Evolutionary conservation across 805 yeast genomes (phyloP).

Genomic region (Wickerhamiella bombiphila): DNA sequence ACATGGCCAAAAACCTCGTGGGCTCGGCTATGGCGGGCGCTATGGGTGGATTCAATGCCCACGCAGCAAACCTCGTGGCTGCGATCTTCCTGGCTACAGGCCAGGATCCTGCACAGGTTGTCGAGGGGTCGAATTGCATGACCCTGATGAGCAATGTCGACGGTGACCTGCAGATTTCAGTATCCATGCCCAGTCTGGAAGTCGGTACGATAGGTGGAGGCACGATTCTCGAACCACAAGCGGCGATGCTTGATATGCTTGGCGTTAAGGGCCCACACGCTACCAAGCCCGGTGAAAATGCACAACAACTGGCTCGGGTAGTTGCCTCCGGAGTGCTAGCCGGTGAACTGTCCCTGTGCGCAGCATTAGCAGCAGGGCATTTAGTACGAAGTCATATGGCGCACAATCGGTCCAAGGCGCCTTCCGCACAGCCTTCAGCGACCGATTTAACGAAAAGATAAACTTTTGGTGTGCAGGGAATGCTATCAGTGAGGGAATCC

Average conservation of each 20-base stretch:
- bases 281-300: conserved; percentile 84
- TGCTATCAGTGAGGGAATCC: no score
- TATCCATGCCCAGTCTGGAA: conserved; percentile 98
- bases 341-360: conserved; percentile 84
- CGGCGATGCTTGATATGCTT: conserved; percentile 83
- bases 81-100: conserved; percentile 92
- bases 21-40: conserved; percentile 99
- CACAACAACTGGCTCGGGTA: conserved; percentile 80
- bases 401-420: conserved; percentile 60
- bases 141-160: conserved; percentile 74
- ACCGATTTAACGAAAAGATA: no score
- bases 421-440: no score
- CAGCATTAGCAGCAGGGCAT: conserved; percentile 98
- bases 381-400: conserved; percentile 95
- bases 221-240: conserved; percentile 92
- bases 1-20: conserved; percentile 74
- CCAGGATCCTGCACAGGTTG: conserved; percentile 99
- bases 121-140: conserved; percentile 93
- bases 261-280: conserved; percentile 96
- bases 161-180: conserved; percentile 81
- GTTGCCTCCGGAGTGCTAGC: conserved; percentile 93
- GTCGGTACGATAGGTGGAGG: conserved; percentile 99
- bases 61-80: conserved; percentile 91
- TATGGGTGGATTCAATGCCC: conserved; percentile 96
- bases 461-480: no score